Evolutionary conservation across 306 rosid species (phyloP).

Genomic region (Cyclanthera cordifolia): DNA sequence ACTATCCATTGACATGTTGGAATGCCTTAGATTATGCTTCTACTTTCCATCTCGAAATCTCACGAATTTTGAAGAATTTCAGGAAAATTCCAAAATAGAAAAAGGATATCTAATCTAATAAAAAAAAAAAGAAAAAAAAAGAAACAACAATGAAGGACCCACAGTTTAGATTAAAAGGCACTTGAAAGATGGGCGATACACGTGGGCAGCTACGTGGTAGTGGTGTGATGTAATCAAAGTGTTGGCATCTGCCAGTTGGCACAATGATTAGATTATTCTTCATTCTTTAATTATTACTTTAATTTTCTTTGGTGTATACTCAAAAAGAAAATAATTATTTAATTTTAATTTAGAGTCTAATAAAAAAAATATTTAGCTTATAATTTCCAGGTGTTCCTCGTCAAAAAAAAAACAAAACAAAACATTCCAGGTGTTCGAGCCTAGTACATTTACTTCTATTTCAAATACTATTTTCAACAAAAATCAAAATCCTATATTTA

Average conservation of each 20-base stretch:
- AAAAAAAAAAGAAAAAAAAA: not conserved
- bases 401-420: no score
- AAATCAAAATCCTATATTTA: no score
- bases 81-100: not conserved
- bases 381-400: no score
- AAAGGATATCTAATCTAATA: not conserved
- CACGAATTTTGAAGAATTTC: not conserved
- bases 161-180: not conserved
- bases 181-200: slow-evolving; percentile 12
- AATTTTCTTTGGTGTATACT: no score
- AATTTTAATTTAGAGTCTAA: not conserved
- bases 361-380: no score
- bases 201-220: slow-evolving; percentile 24
- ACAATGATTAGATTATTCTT: not conserved
- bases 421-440: no score
- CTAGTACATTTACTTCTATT: no score
- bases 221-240: slow-evolving; percentile 10
- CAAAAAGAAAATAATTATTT: no score
- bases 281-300: not conserved
- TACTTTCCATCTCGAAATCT: not conserved
- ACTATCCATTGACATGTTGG: no score
- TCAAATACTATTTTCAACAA: no score
- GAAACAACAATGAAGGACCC: not conserved
- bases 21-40: not conserved
- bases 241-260: slow-evolving; percentile 8